Evolutionary conservation across 176 grass and related monocot genomes (phyloP).

Genomic region (Bromus sterilis): DNA sequence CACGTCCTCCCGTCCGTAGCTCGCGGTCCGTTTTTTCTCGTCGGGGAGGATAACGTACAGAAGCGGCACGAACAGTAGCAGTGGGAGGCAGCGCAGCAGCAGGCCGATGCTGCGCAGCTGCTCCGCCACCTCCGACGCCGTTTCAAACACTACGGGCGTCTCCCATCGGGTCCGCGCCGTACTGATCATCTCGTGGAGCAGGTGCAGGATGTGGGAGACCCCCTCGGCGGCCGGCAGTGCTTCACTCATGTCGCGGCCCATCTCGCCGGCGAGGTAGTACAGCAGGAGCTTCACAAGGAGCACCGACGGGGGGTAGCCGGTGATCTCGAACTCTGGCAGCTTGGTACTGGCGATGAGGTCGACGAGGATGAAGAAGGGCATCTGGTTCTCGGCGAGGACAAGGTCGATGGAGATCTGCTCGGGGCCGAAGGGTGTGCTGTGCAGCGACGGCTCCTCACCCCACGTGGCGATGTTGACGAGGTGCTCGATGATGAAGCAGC

Average conservation of each 20-base stretch:
- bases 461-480: neutral
- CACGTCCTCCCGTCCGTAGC: slow-evolving; percentile 11
- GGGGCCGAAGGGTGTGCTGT: slow-evolving; percentile 18
- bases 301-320: too few relatives aligned
- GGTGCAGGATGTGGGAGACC: slow-evolving; percentile 22
- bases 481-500: slow-evolving; percentile 46
- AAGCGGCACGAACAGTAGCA: too few relatives aligned
- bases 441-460: neutral
- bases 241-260: slow-evolving; percentile 5
- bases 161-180: too few relatives aligned
- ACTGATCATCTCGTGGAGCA: slow-evolving; percentile 21
- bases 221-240: neutral
- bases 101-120: too few relatives aligned
- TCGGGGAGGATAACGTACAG: too few relatives aligned
- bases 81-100: too few relatives aligned
- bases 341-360: neutral
- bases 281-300: slow-evolving; percentile 15
- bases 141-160: too few relatives aligned
- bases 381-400: slow-evolving; percentile 38
- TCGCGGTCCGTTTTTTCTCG: too few relatives aligned
- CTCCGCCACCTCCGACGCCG: too few relatives aligned
- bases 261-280: slow-evolving; percentile 24
- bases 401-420: slow-evolving; percentile 35
- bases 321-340: slow-evolving; percentile 22
- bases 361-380: slow-evolving; percentile 30